Evolutionary conservation across 73 alveolate genomes (phyloP), one percentile per base, ranked within the genome.

Genomic region (Paraurostyla sp.): DNA sequence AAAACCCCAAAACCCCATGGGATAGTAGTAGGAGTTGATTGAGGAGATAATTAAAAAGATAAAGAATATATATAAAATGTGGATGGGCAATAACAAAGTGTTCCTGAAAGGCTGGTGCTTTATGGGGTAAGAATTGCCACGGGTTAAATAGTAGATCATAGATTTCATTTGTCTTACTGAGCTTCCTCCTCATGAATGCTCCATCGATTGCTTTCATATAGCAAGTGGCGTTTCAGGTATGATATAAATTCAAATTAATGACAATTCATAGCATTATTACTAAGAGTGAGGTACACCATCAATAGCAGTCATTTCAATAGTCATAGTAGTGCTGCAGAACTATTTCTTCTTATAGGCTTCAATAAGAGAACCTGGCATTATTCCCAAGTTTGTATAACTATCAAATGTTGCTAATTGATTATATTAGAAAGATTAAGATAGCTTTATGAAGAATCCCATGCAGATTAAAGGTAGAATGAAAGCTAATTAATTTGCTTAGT

Each of bases 51-150:
- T n/a, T n/a, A n/a, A n/a, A n/a, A n/a, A n/a, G n/a, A n/a, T n/a
- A n/a, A 59, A 59, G 32, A 18, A 11, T 11, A 59, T 7, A 11
- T 59, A 59, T 30, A 59, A 65, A 36, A 65, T 65, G 82, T 65
- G 82, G 82, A 35, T 11, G 36, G 82, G 82, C 25, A 65, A 65
- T 35, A 65, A 65, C 82, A 65, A 65, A 65, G 82, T 38, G 13
- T 22, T 65, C 0, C 25, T 65, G 13, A 65, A 40, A 6, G 82
- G 82, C 56, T 38, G 6, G 16, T 65, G 82, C 46, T 65, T 65
- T 38, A 65, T 65, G 56, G 82, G 82, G 82, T 65, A 65, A 38
- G 1, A 2, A 3, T 4, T 38, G 35, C 18, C 1, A 4, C 33
- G 13, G 41, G 82, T 18, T 15, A 65, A 1, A 38, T 30, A 65